Percentiles rank a stretch among this genome's conserved stretches.
Evolutionary conservation across 1,284 basidiomycete species (phyloP).

Genomic region (Tilletia indica): DNA sequence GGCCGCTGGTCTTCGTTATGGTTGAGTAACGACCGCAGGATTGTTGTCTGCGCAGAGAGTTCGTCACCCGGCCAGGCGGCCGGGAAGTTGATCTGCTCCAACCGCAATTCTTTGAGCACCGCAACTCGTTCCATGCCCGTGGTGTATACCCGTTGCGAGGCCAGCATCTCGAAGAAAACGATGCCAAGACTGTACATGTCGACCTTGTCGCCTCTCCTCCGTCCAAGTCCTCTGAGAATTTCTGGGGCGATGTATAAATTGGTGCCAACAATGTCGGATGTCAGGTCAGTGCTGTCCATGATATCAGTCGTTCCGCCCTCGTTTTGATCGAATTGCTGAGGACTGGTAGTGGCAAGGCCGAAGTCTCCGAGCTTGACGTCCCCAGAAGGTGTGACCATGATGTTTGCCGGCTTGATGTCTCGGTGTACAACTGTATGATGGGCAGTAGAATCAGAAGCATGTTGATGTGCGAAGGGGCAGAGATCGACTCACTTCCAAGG

Average conservation of each 20-base stretch:
- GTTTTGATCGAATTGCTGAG: slow-evolving; percentile 43
- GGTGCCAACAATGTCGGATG: slow-evolving; percentile 71
- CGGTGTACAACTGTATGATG: slow-evolving; percentile 91
- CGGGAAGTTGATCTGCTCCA: slow-evolving; percentile 73
- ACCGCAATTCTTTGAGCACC: slow-evolving; percentile 75
- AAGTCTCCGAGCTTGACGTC: slow-evolving; percentile 95
- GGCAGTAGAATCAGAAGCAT: slow-evolving; percentile 72
- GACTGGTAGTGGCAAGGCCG: slow-evolving; percentile 66
- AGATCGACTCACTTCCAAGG: slow-evolving; percentile 5
- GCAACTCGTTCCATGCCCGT: slow-evolving; percentile 82
- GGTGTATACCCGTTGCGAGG: slow-evolving; percentile 64
- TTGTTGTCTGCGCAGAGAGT: slow-evolving; percentile 62
- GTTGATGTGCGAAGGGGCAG: slow-evolving; percentile 65
- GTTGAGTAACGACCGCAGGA: slow-evolving; percentile 77
- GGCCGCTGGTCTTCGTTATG: slow-evolving; percentile 82
- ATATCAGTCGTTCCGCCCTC: slow-evolving; percentile 61
- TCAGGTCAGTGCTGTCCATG: slow-evolving; percentile 63
- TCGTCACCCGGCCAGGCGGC: slow-evolving; percentile 65
- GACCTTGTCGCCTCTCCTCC: slow-evolving; percentile 72
- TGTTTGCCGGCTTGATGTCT: slow-evolving; percentile 57
- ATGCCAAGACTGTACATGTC: slow-evolving; percentile 92
- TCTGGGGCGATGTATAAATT: slow-evolving; percentile 87
- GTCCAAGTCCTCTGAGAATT: slow-evolving; percentile 30
- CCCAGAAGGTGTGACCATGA: slow-evolving; percentile 61
- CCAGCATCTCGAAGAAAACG: slow-evolving; percentile 98